Percentiles rank a stretch among this genome's conserved stretches.
These are phyloP conservation scores for Phialophora macrospora DNA, from an alignment of 2,329 filamentous ascomycete genomes.

Conservation along the genomic window DNA sequence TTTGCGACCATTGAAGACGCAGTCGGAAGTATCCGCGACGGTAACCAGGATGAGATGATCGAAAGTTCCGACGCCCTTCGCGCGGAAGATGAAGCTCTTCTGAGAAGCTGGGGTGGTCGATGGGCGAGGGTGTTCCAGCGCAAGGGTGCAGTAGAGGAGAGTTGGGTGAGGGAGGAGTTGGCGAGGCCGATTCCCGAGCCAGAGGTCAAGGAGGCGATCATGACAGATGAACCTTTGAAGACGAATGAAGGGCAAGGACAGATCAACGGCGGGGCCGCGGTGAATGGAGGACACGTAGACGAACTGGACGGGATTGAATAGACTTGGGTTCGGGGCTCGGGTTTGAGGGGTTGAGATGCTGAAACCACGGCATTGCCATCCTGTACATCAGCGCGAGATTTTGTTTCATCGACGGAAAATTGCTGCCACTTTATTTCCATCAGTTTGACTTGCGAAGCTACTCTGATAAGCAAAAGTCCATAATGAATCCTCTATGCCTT, in stretches of 20 bases:
- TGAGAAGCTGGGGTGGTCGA: slow-evolving; percentile 78
- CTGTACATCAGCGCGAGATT: background rate
- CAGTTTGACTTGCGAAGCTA: background rate
- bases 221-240: slow-evolving; percentile 25
- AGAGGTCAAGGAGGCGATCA: slow-evolving; percentile 36
- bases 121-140: slow-evolving; percentile 87
- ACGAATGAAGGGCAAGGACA: background rate
- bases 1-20: slow-evolving; percentile 82
- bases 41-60: slow-evolving; percentile 74
- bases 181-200: slow-evolving; percentile 53
- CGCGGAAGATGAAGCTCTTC: slow-evolving; percentile 60
- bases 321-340: background rate
- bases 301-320: slow-evolving; percentile 30
- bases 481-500: too few relatives aligned
- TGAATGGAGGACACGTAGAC: slow-evolving; percentile 24
- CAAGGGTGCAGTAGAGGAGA: slow-evolving; percentile 83
- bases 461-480: background rate
- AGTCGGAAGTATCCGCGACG: slow-evolving; percentile 71
- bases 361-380: background rate
- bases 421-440: background rate
- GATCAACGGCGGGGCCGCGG: background rate
- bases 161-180: slow-evolving; percentile 64
- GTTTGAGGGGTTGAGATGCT: background rate
- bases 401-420: background rate
- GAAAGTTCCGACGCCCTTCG: slow-evolving; percentile 62